These are phyloP conservation scores for Exophiala phaeomuriformis DNA, from an alignment of 2,329 filamentous ascomycete genomes.

Conservation along the genomic window DNA sequence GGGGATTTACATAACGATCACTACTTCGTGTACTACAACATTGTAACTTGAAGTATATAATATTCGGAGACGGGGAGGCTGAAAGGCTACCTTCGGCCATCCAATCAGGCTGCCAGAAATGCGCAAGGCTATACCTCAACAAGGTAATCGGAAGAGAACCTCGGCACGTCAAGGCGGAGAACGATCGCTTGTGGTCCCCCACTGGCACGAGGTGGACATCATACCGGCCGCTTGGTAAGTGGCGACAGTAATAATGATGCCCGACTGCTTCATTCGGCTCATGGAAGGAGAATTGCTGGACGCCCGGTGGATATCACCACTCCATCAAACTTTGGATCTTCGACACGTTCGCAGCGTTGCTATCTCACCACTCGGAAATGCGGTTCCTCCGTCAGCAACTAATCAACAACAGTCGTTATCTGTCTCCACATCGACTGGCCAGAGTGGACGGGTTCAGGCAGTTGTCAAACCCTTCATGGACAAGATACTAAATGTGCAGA, in stretches of 20 bases:
- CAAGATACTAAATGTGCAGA: too few relatives aligned
- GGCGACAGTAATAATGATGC: not conserved
- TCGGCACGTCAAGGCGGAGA: not conserved
- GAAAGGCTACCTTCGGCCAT: not conserved
- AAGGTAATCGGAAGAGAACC: constrained; percentile 15
- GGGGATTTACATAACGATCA: too few relatives aligned
- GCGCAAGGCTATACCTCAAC: constrained; percentile 9
- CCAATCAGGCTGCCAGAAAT: constrained; percentile 5
- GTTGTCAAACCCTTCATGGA: too few relatives aligned
- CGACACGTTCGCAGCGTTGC: not conserved
- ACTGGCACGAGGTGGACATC: not conserved
- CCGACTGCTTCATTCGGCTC: constrained; percentile 14
- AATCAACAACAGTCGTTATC: too few relatives aligned
- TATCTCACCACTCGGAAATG: not conserved
- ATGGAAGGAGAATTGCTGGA: constrained; percentile 6
- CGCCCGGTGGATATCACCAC: not conserved
- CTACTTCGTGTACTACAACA: too few relatives aligned
- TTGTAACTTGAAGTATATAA: too few relatives aligned
- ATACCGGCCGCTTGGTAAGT: not conserved
- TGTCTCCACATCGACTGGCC: too few relatives aligned
- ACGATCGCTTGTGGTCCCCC: not conserved
- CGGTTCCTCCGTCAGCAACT: not conserved
- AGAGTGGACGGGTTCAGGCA: too few relatives aligned
- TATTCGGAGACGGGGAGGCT: too few relatives aligned
- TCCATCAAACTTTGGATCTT: not conserved